Conservation (phyloP, 345 rosid genomes). For the Eucalyptus cloeziana region DNA sequence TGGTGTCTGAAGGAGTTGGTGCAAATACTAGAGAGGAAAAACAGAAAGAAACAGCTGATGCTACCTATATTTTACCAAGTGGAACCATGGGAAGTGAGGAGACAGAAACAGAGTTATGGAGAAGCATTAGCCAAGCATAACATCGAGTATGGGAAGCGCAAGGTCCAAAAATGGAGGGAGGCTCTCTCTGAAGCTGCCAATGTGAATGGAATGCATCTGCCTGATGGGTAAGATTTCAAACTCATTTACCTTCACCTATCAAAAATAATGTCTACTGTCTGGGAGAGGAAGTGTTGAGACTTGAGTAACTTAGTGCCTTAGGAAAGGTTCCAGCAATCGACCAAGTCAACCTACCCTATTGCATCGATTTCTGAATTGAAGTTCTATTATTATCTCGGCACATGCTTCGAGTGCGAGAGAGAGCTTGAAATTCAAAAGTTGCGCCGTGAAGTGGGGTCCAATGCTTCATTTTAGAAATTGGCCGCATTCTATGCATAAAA, state of each 20-base stretch:
- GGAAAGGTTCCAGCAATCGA: too few species aligned
- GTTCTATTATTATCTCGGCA: too few species aligned
- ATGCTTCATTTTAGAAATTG: too few species aligned
- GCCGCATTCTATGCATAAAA: too few species aligned
- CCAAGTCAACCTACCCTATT: accelerated
- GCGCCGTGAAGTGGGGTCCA: too few species aligned
- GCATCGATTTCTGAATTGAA: too few species aligned
- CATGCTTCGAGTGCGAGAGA: too few species aligned
- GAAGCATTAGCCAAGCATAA: neutral
- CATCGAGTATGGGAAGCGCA: neutral
- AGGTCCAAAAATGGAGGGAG: neutral
- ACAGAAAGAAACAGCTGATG: neutral
- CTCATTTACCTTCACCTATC: neutral
- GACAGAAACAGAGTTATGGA: neutral
- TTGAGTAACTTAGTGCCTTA: too few species aligned
- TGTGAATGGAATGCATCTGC: neutral
- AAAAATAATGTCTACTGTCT: neutral
- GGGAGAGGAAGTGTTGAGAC: neutral
- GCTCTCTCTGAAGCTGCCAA: neutral
- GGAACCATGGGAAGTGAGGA: neutral
- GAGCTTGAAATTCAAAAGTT: too few species aligned
- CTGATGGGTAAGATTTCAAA: neutral
- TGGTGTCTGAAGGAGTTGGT: neutral
- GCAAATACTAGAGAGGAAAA: neutral
- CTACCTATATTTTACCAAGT: neutral